These are phyloP conservation scores for Lathyrus sativus DNA, from an alignment of 306 rosid species.

Conservation along the genomic window DNA sequence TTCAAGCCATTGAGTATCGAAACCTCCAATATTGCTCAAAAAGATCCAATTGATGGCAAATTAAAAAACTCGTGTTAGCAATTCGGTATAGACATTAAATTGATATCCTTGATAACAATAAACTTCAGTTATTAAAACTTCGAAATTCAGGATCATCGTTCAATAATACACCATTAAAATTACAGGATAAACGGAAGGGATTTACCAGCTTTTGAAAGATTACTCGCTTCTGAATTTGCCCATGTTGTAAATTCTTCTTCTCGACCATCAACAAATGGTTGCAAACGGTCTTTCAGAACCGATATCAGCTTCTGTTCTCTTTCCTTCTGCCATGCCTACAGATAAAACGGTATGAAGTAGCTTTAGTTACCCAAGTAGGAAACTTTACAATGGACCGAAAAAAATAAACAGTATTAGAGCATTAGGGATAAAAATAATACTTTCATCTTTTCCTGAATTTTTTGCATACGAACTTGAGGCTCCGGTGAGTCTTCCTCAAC, in stretches of 20 bases:
- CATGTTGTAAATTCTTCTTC: constrained; percentile 67
- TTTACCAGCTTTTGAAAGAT: constrained; percentile 79
- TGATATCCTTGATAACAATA: constrained; percentile 17
- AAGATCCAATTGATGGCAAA: neutral
- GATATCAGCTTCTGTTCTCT: constrained; percentile 70
- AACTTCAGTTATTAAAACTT: constrained; percentile 25
- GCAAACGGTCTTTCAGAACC: constrained; percentile 64
- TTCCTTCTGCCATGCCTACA: constrained; percentile 75
- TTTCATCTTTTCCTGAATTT: constrained; percentile 68
- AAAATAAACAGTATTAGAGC: constrained; percentile 13
- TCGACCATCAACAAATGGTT: constrained; percentile 70
- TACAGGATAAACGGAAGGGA: constrained; percentile 22
- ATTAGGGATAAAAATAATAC: constrained; percentile 38
- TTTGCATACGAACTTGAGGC: constrained; percentile 57
- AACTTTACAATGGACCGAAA: neutral
- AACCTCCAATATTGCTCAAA: neutral
- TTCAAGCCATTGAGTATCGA: neutral
- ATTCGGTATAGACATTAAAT: constrained; percentile 9
- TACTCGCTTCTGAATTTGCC: constrained; percentile 75
- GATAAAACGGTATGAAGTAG: constrained; percentile 30
- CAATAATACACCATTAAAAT: constrained; percentile 8
- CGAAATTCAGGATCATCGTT: neutral
- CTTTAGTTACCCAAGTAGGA: constrained; percentile 30
- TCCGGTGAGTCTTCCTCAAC: constrained; percentile 58
- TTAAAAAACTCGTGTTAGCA: neutral